Percentiles rank a stretch among this genome's conserved stretches.
These are phyloP conservation scores for Ceratobasidium sp. DNA, from an alignment of 1,284 basidiomycete genomes.

Conservation along the genomic window DNA sequence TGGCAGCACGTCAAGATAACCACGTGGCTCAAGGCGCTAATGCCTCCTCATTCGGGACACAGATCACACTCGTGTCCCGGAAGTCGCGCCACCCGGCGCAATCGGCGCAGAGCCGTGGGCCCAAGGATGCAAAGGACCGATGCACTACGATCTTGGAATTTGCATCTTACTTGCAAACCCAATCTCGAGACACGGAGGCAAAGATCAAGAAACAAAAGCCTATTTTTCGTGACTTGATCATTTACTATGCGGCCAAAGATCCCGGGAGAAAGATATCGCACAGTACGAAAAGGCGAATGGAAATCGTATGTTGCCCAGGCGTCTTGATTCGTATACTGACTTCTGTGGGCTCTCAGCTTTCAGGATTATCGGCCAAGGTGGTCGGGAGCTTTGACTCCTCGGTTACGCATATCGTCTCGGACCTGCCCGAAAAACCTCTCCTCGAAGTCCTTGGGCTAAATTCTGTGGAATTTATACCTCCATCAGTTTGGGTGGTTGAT, in stretches of 20 bases:
- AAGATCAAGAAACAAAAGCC: conserved; percentile 27
- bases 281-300: conserved; percentile 39
- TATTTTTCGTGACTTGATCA: conserved; percentile 37
- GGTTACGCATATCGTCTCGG: conserved; percentile 36
- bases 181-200: conserved; percentile 35
- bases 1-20: conserved; percentile 29
- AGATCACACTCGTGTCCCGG: conserved; percentile 38
- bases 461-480: conserved; percentile 34
- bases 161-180: conserved; percentile 35
- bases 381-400: conserved; percentile 34
- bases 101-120: conserved; percentile 5
- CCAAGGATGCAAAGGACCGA: conserved; percentile 27
- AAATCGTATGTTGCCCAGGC: conserved; percentile 29
- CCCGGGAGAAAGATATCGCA: conserved; percentile 38
- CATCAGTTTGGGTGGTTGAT: conserved; percentile 37
- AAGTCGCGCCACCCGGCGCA: conserved; percentile 39
- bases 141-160: conserved; percentile 36
- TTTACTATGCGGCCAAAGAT: conserved; percentile 33
- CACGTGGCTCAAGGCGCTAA: conserved; percentile 39
- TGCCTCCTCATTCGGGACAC: conserved; percentile 27
- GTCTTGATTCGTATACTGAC: not conserved
- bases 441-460: conserved; percentile 9
- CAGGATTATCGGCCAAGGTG: conserved; percentile 23
- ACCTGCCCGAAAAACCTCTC: conserved; percentile 37
- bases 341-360: conserved; percentile 8